Percentiles rank a stretch among this genome's conserved stretches.
phyloP scores from a whole-genome alignment of 2,329 filamentous ascomycete species.

The Hypoxylon sp. region DNA sequence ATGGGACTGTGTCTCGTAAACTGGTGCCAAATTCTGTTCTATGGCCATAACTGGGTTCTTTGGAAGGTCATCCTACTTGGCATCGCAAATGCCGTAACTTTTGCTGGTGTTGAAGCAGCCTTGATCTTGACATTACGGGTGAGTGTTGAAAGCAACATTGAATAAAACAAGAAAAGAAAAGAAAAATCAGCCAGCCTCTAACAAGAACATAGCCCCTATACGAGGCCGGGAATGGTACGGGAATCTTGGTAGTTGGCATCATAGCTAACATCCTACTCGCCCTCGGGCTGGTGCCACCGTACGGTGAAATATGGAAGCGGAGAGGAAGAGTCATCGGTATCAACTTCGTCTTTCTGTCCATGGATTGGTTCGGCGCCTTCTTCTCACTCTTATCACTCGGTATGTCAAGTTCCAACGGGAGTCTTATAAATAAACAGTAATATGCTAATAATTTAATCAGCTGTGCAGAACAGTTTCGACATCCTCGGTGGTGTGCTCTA shows the following conservation, averaged over 20 bases:
- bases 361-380: slow-evolving; percentile 68
- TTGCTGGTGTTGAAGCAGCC: slow-evolving; percentile 62
- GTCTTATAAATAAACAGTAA: rapidly evolving
- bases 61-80: slow-evolving; percentile 56
- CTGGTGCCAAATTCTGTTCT: slow-evolving; percentile 51
- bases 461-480: slow-evolving; percentile 68
- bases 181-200: no score
- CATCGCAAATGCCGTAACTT: slow-evolving; percentile 50
- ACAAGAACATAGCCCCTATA: slow-evolving; percentile 58
- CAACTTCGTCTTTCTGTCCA: slow-evolving; percentile 64
- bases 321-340: slow-evolving; percentile 68
- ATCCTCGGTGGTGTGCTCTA: slow-evolving; percentile 67
- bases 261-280: slow-evolving; percentile 65
- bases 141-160: slow-evolving; percentile 29
- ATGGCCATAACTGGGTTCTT: slow-evolving; percentile 53
- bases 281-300: slow-evolving; percentile 65
- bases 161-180: background rate
- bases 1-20: slow-evolving; percentile 50
- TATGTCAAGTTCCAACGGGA: slow-evolving; percentile 42
- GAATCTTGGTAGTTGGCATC: slow-evolving; percentile 64
- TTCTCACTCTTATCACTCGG: slow-evolving; percentile 70
- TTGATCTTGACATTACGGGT: slow-evolving; percentile 66
- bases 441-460: slow-evolving; percentile 45
- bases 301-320: slow-evolving; percentile 68
- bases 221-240: slow-evolving; percentile 59